Evolutionary conservation across 1,284 basidiomycete genomes (phyloP), one percentile per base, ranked within the genome.

Genomic region (Ustilago nuda): DNA sequence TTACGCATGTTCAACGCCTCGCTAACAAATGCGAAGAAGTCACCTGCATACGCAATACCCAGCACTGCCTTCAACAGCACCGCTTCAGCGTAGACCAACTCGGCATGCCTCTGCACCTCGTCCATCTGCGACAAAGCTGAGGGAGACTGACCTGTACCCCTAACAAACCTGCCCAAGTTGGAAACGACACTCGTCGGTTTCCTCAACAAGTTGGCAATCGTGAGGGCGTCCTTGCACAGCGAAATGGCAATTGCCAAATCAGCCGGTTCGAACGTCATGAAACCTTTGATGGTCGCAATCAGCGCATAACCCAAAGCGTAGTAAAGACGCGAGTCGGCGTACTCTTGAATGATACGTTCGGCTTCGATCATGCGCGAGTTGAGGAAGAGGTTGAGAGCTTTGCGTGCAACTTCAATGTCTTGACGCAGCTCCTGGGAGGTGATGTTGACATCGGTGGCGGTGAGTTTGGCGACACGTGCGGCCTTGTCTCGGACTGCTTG

Each of bases 221-320:
- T 68, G 13, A 84, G 59, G 8, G 82, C 59, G 56, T 85, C 84
- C 58, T 82, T 82, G 76, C 83, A 84, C 60, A 82, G 79, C 36
- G 78, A 81, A 32, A 85, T 84, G 50, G 84, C 84, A 35, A 77
- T 78, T 12, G 80, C 82, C 8, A 85, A 60, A 57, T 85, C 83
- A 23, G 76, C 71, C 13, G 82, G 84, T 58, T 85, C 83, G 55
- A 85, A 85, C 1, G 84, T 85, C 84, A 85, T 85, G 71, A 85
- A 80, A n/a, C 79, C 83, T 64, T 85, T 85, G 74, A 85, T 85
- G 30, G 81, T 80, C 15, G 82, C 79, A 33, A 85, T 84, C 32
- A 85, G 69, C 37, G 80, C 82, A 56, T 78, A 77, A 8, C 82
- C 84, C 57, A 85, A 75, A 3, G 84, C 83, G 52, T 85, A 83